Evolutionary conservation across 805 yeast genomes (phyloP).

Genomic region (Groenewaldozyma tartarivorans): DNA sequence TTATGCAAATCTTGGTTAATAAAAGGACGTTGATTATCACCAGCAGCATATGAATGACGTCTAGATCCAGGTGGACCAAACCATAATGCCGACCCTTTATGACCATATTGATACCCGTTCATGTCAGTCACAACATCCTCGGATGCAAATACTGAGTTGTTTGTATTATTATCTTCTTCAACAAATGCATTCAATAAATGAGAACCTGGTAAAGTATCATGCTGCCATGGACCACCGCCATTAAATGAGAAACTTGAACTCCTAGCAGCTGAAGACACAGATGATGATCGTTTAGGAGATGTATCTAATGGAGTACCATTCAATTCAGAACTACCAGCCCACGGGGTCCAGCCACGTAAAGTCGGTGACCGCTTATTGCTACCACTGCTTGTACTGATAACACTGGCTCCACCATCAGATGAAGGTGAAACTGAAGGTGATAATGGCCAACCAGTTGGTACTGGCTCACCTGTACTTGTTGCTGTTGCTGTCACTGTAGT

Average conservation of each 20-base stretch:
- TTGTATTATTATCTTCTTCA: constrained; percentile 10
- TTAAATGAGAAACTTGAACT: constrained; percentile 11
- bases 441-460: neutral
- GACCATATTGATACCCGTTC: constrained; percentile 3
- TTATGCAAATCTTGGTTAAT: neutral
- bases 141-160: neutral
- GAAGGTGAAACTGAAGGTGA: neutral
- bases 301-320: neutral
- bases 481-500: neutral
- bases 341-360: neutral
- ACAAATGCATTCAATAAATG: constrained; percentile 13
- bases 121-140: constrained; percentile 1
- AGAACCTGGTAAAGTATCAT: constrained; percentile 7
- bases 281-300: constrained; percentile 6
- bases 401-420: neutral
- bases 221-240: neutral
- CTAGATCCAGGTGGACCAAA: constrained; percentile 16
- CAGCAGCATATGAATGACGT: constrained; percentile 18
- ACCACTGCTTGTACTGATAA: neutral
- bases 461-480: neutral
- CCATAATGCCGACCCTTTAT: constrained; percentile 7
- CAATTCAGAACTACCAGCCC: neutral
- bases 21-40: constrained; percentile 6
- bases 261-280: too few relatives aligned
- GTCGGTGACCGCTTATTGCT: neutral